Evolutionary conservation across 352 stramenopile species (phyloP).

Genomic region (Phytopythium kandeliae): DNA sequence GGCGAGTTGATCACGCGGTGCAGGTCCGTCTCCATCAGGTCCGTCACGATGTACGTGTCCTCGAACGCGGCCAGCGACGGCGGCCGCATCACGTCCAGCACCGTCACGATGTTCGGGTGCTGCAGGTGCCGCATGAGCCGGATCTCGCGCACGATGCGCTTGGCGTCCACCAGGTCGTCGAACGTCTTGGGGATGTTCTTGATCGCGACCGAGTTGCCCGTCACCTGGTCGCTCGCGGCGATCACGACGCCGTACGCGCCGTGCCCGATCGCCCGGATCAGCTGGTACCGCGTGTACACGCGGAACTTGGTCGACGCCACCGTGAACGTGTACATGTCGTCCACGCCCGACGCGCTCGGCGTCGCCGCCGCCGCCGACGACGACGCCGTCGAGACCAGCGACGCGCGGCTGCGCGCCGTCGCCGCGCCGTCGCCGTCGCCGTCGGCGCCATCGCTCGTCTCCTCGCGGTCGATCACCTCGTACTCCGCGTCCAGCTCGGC

Average conservation of each 20-base stretch:
- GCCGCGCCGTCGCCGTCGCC: neutral
- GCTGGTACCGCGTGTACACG: constrained; percentile 77
- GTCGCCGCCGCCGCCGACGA: neutral
- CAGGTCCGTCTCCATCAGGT: constrained; percentile 67
- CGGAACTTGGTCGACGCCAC: constrained; percentile 82
- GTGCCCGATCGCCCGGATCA: constrained; percentile 78
- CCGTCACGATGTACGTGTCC: constrained; percentile 82
- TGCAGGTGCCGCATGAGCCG: constrained; percentile 73
- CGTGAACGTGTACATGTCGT: constrained; percentile 83
- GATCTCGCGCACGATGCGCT: constrained; percentile 83
- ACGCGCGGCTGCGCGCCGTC: constrained; percentile 1
- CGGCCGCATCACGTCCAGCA: constrained; percentile 73
- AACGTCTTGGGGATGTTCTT: constrained; percentile 86
- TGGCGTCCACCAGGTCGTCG: constrained; percentile 78
- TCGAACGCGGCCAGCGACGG: constrained; percentile 69
- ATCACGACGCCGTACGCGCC: constrained; percentile 80
- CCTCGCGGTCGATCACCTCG: constrained; percentile 6
- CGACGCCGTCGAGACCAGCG: constrained; percentile 8
- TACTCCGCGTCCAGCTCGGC: constrained; percentile 1
- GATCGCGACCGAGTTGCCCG: constrained; percentile 77
- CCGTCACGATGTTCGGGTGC: constrained; percentile 67
- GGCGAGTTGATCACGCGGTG: constrained; percentile 79
- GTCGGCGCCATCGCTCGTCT: neutral
- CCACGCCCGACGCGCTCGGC: neutral
- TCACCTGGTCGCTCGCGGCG: constrained; percentile 73